Evolutionary conservation across 2,329 filamentous ascomycete genomes (phyloP).

Genomic region (Paraconiothyrium brasiliense): DNA sequence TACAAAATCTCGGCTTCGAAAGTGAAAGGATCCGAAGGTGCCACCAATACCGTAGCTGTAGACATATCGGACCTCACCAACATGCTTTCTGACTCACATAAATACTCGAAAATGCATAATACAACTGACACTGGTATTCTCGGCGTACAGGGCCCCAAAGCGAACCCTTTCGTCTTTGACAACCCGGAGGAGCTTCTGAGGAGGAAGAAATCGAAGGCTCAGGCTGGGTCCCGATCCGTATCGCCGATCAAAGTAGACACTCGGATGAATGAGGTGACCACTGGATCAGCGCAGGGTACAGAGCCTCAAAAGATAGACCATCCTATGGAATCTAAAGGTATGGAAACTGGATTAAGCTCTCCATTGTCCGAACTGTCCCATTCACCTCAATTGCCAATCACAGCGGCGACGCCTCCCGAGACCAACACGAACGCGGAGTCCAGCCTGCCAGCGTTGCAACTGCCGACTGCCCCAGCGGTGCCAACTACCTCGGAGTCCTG

Average conservation of each 20-base stretch:
- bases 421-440: not conserved
- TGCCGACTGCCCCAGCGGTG: not conserved
- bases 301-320: not conserved
- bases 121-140: conserved; percentile 16
- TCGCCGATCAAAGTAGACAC: conserved; percentile 6
- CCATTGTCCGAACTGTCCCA: conserved; percentile 16
- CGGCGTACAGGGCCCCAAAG: conserved; percentile 32
- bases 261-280: not conserved
- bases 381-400: conserved; percentile 5
- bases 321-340: not conserved
- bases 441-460: not conserved
- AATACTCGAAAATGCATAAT: conserved; percentile 10
- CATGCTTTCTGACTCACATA: not conserved
- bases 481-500: not conserved
- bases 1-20: not conserved
- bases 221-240: not conserved
- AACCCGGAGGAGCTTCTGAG: conserved; percentile 34
- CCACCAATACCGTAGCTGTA: not conserved
- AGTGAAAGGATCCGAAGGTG: not conserved
- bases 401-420: not conserved
- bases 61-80: not conserved
- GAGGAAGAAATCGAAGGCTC: conserved; percentile 11
- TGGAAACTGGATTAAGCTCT: conserved; percentile 11
- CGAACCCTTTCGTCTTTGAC: conserved; percentile 27
- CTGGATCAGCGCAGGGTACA: not conserved